These are phyloP conservation scores for Aspergillus sp. DNA, from an alignment of 2,329 filamentous ascomycete species.

Conservation along the genomic window DNA sequence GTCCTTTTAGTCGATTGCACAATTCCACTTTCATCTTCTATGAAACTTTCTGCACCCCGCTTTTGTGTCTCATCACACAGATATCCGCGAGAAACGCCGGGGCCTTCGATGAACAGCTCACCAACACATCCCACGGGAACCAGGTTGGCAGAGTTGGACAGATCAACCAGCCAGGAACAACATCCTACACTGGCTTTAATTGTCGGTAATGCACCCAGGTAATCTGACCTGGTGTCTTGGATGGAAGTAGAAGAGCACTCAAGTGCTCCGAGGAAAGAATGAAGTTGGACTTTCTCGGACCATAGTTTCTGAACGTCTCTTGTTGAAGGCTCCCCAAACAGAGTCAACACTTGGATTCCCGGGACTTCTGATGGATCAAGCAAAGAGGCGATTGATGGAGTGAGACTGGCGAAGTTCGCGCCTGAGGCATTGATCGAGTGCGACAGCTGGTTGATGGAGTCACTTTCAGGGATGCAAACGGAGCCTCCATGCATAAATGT, in stretches of 20 bases:
- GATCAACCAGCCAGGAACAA: conserved; percentile 36
- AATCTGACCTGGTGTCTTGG: conserved; percentile 7
- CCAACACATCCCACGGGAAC: conserved; percentile 36
- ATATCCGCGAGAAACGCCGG: conserved; percentile 58
- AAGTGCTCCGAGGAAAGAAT: conserved; percentile 25
- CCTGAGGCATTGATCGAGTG: conserved; percentile 47
- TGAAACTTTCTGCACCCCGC: conserved; percentile 46
- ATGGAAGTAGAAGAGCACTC: conserved; percentile 28
- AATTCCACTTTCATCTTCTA: conserved; percentile 37
- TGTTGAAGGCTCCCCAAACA: conserved; percentile 18
- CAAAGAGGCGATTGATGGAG: conserved; percentile 25
- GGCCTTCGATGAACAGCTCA: conserved; percentile 31
- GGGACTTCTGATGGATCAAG: conserved; percentile 30
- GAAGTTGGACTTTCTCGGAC: conserved; percentile 18
- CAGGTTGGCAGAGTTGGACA: conserved; percentile 24
- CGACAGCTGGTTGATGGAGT: conserved; percentile 54
- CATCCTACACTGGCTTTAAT: conserved; percentile 29
- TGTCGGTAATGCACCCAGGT: not conserved
- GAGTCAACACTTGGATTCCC: conserved; percentile 21
- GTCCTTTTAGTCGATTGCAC: not conserved
- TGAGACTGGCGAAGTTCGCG: conserved; percentile 36
- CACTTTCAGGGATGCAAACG: conserved; percentile 47
- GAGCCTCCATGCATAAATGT: conserved; percentile 45
- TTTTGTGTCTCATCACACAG: conserved; percentile 55
- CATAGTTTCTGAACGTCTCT: conserved; percentile 2